phyloP scores from a whole-genome alignment of 352 stramenopile species.

The Phytophthora uliginosa region DNA sequence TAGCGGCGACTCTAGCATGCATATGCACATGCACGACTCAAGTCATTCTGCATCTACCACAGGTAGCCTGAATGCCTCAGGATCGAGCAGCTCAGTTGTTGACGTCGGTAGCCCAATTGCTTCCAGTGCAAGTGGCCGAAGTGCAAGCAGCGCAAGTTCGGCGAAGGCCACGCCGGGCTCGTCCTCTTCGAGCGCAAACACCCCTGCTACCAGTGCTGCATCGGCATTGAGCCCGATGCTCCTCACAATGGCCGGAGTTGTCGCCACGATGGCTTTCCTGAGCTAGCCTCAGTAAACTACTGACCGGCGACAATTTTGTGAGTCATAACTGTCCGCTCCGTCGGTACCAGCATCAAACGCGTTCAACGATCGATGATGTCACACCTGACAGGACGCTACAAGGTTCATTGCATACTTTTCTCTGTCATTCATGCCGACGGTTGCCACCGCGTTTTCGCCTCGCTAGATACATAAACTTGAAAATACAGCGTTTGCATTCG shows the following conservation, averaged over 20 bases:
- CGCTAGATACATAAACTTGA: not conserved
- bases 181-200: not conserved
- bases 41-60: not conserved
- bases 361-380: not conserved
- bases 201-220: constrained; percentile 2
- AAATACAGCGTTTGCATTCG: not conserved
- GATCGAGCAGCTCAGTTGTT: constrained; percentile 5
- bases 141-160: constrained; percentile 6
- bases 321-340: not conserved
- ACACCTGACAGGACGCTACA: not conserved
- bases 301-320: not conserved
- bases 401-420: not conserved
- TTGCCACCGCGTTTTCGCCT: not conserved
- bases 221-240: not conserved
- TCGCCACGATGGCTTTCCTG: constrained; percentile 1
- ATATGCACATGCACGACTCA: not conserved
- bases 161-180: not conserved
- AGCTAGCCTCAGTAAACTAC: not conserved
- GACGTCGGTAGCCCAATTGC: constrained; percentile 15
- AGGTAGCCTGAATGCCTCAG: constrained; percentile 3
- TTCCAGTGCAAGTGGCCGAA: not conserved
- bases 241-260: not conserved
- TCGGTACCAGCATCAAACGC: not conserved
- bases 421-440: not conserved
- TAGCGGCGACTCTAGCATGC: not conserved